phyloP scores from a whole-genome alignment of 2,329 filamentous ascomycete genomes.

The Cytospora chrysosperma region DNA sequence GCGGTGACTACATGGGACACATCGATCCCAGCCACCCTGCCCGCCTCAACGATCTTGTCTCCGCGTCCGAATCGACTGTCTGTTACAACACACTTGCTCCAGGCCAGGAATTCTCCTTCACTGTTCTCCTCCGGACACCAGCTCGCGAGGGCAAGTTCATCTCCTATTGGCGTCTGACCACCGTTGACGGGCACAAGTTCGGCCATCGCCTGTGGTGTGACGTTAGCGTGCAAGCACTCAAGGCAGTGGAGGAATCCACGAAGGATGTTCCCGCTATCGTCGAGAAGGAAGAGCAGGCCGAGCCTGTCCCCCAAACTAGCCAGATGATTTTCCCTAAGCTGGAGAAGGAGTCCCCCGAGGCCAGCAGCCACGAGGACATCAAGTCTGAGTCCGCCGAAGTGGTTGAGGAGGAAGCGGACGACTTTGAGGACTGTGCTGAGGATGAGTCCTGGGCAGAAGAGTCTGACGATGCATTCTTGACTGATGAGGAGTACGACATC shows the following conservation, averaged over 20 bases:
- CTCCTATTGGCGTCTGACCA: conserved; percentile 95
- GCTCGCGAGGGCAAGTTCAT: conserved; percentile 74
- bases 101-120: conserved; percentile 77
- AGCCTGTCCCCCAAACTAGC: conserved; percentile 41
- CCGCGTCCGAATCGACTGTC: conserved; percentile 79
- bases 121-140: conserved; percentile 80
- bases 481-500: conserved; percentile 97
- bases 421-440: conserved; percentile 51
- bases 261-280: conserved; percentile 40
- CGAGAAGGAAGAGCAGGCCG: conserved; percentile 50
- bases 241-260: conserved; percentile 35
- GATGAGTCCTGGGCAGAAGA: conserved; percentile 62
- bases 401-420: conserved; percentile 45
- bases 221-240: conserved; percentile 62
- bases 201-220: conserved; percentile 96
- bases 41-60: conserved; percentile 72
- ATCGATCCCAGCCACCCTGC: conserved; percentile 77
- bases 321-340: conserved; percentile 97
- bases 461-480: conserved; percentile 79
- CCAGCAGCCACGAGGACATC: conserved; percentile 69
- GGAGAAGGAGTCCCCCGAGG: conserved; percentile 85
- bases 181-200: conserved; percentile 76
- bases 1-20: conserved; percentile 95
- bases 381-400: conserved; percentile 56
- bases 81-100: conserved; percentile 67